Percentiles rank a stretch among this genome's conserved stretches.
phyloP scores from a whole-genome alignment of 768 basidiomycete genomes.

The Amanita molliuscula region DNA sequence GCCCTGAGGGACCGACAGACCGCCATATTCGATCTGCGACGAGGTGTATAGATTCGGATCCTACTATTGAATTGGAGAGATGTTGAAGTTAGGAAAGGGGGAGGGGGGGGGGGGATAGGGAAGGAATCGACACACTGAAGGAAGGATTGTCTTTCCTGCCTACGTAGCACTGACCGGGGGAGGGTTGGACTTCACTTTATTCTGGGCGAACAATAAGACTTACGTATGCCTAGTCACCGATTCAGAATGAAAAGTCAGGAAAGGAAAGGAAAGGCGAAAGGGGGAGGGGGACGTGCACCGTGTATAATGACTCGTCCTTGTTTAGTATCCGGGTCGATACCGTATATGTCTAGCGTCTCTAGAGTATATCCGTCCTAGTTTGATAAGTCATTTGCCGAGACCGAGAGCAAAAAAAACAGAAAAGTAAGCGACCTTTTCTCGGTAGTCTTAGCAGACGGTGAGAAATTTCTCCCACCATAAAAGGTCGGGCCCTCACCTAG shows the following conservation, averaged over 20 bases:
- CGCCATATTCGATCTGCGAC: constrained; percentile 64
- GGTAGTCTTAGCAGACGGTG: constrained; percentile 45
- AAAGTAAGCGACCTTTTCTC: constrained; percentile 33
- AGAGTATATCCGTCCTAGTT: constrained; percentile 85
- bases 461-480: neutral
- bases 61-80: constrained; percentile 39
- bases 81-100: neutral
- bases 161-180: constrained; percentile 65
- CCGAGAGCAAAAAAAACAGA: neutral
- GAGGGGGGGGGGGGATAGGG: no score
- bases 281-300: constrained; percentile 32
- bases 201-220: constrained; percentile 11
- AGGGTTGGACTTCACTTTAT: neutral
- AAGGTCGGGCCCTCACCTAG: constrained; percentile 41
- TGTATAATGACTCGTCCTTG: constrained; percentile 45
- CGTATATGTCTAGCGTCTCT: constrained; percentile 68
- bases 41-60: constrained; percentile 63
- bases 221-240: constrained; percentile 36
- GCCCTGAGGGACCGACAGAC: constrained; percentile 79
- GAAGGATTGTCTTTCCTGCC: constrained; percentile 82
- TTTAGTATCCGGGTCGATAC: constrained; percentile 35
- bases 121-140: constrained; percentile 50
- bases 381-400: neutral
- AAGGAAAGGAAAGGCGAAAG: neutral
- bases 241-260: neutral